Base-by-base conservation (phyloP, 441 rosid species). In the Pelargonium fulgidum region DNA sequence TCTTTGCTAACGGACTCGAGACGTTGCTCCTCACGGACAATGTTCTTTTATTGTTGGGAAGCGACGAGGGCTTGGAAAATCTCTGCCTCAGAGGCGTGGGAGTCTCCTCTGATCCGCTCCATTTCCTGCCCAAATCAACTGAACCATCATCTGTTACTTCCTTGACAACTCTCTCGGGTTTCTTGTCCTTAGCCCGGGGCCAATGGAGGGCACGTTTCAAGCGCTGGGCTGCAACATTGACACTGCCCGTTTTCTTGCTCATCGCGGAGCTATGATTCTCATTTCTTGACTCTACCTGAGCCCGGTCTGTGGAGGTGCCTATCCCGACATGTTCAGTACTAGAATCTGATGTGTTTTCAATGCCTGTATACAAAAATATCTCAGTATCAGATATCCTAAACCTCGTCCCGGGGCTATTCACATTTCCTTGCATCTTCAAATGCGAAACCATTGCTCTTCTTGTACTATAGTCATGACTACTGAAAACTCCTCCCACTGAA, bases 401-500 rank as follows among this genome's bases (percentile, higher is more conserved):
- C 22, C 86, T 85, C 10, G 98, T 86, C 71, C 96, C 98, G 1
- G 98, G 98, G 70, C 98, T 89, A 73, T 78, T 80, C 72, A 82
- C 82, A 73, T 70, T 80, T 2, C 93, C 90, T 71, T 82, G 89
- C 86, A 85, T 84, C 85, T 89, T 91, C 65, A 93, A 65, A 22
- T 85, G 87, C 41, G 95, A 87, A 64, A 86, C 96, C 4, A 93
- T 89, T 79, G 88, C 93, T 69, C 85, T 84, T 73, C 93, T 76
- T 13, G 94, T 79, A 39, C 83, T 72, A 70, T 84, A 84, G 72
- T 93, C 96, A 66, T 80, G 84, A 67, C 81, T 76, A 50, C 93
- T 81, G 67, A 89, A 83, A 64, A 89, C 84, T 44, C 93, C 98
- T 12, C 98, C 97, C 0, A 89, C 98, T 11, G 96, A 91, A 70